Evolutionary conservation across 2,329 filamentous ascomycete genomes (phyloP), one percentile per base, ranked within the genome.

Genomic region (Dryadomyces quercivorus): DNA sequence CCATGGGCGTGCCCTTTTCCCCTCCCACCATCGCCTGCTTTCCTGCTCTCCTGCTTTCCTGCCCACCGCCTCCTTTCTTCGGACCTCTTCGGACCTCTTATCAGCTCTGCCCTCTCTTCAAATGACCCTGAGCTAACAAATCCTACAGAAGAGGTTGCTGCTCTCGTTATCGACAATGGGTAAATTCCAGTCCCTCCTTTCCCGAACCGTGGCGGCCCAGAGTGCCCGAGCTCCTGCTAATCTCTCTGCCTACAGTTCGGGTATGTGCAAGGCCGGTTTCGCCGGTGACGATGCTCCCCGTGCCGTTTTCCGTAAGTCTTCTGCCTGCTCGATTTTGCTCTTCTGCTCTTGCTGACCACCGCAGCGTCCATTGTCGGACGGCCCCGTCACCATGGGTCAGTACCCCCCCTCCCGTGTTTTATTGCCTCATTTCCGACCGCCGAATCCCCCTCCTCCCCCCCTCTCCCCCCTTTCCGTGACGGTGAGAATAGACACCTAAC

Each of bases 141-240:
- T 60, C 21, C 7, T 77, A 75, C 72, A 97, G 93, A 98, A 84
- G 93, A 98, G 89, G 93, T 98, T 78, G 93, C 93, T 76, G 93
- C 93, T 77, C 91, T 98, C 88, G 93, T 98, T 78, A 97, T 98
- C 80, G 93, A 98, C 91, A 98, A 98, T 97, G 93, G 93, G 93
- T 98, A 92, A 88, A 5, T 49, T 20, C n/a, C n/a, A 16, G 12
- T 18, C 26, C 42, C 12, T 53, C 8, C 26, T 31, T 31, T 31
- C 26, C 26, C 8, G 26, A 31, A 18, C 50, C 13, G 12, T 18
- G 20, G 13, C 16, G 16, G 45, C 43, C 45, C 15, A 16, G 43
- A 40, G n/a, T 12, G 10, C 16, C 34, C 18, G 21, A 7, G 16
- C 18, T 40, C 26, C 51, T 58, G 51, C 75, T 77, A 63, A 77